phyloP scores from a whole-genome alignment of 2,329 filamentous ascomycete genomes.

The Colletotrichum melonis region DNA sequence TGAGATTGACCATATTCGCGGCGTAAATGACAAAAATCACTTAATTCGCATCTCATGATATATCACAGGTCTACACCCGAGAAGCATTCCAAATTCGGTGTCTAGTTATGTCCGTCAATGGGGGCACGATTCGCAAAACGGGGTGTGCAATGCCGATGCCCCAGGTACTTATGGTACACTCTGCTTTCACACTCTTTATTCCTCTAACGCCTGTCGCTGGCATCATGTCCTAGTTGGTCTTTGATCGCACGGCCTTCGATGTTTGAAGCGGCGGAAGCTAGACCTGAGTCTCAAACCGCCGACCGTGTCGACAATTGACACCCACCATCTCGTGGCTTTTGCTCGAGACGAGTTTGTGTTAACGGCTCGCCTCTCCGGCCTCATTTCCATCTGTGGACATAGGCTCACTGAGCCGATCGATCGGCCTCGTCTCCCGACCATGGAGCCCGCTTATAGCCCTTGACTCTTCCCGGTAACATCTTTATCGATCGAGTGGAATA shows the following conservation, averaged over 20 bases:
- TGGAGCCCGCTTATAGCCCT: slow-evolving; percentile 14
- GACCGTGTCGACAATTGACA: slow-evolving; percentile 7
- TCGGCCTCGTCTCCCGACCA: slow-evolving; percentile 21
- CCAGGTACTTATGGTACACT: not conserved
- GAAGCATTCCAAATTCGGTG: too few species aligned
- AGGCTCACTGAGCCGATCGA: slow-evolving; percentile 28
- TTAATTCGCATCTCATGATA: too few species aligned
- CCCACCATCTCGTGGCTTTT: slow-evolving; percentile 10
- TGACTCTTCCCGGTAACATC: slow-evolving; percentile 5
- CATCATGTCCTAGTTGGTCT: slow-evolving; percentile 10
- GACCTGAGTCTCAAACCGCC: slow-evolving; percentile 33
- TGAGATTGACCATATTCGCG: too few species aligned
- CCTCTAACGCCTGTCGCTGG: not conserved
- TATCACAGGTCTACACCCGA: too few species aligned
- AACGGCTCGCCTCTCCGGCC: slow-evolving; percentile 14
- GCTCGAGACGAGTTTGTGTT: slow-evolving; percentile 16
- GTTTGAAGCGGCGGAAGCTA: slow-evolving; percentile 19
- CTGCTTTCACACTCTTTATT: not conserved
- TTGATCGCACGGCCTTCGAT: slow-evolving; percentile 15
- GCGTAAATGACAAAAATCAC: too few species aligned
- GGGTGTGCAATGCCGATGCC: not conserved
- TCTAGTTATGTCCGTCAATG: not conserved
- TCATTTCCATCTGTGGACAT: slow-evolving; percentile 26
- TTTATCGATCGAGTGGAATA: slow-evolving; percentile 13
- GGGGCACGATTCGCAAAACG: slow-evolving; percentile 11